Conservation (phyloP, 2,329 filamentous ascomycete genomes). For the Fusarium buxicola region DNA sequence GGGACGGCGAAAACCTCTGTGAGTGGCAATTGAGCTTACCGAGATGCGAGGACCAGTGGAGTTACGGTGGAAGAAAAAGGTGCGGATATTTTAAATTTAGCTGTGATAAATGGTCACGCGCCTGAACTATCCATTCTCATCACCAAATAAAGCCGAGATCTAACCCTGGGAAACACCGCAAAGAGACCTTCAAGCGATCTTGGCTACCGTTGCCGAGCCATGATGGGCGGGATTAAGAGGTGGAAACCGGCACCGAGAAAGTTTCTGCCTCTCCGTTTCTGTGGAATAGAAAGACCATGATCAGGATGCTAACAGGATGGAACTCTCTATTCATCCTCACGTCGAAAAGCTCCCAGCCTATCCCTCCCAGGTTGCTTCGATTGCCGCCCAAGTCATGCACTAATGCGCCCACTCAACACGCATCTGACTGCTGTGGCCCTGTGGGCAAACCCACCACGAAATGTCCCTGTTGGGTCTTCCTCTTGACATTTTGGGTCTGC, state of each 20-base stretch:
- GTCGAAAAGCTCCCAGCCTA: conserved; percentile 23
- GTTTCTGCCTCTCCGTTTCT: neutral
- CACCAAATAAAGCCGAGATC: conserved; percentile 37
- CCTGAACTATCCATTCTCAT: conserved; percentile 21
- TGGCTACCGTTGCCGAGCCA: conserved; percentile 28
- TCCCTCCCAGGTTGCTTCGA: conserved; percentile 34
- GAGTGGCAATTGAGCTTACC: conserved; percentile 19
- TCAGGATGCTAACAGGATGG: conserved; percentile 4
- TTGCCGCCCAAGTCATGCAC: conserved; percentile 34
- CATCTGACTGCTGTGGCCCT: conserved; percentile 12
- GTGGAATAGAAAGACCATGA: neutral
- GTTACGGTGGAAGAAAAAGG: conserved; percentile 31
- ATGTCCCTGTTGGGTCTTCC: conserved; percentile 18
- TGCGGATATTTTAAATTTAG: conserved; percentile 6
- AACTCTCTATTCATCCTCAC: conserved; percentile 10
- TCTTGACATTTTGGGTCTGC: neutral
- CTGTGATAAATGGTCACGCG: conserved; percentile 14
- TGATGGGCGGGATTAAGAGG: conserved; percentile 14
- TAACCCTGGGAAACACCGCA: conserved; percentile 16
- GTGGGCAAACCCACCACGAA: conserved; percentile 2
- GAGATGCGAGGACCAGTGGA: conserved; percentile 33
- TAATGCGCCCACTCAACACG: conserved; percentile 46
- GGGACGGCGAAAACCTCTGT: conserved; percentile 23
- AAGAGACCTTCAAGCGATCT: conserved; percentile 36
- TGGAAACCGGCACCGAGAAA: conserved; percentile 18